phyloP scores from a whole-genome alignment of 768 basidiomycete species.

The Leccinum broughii region DNA sequence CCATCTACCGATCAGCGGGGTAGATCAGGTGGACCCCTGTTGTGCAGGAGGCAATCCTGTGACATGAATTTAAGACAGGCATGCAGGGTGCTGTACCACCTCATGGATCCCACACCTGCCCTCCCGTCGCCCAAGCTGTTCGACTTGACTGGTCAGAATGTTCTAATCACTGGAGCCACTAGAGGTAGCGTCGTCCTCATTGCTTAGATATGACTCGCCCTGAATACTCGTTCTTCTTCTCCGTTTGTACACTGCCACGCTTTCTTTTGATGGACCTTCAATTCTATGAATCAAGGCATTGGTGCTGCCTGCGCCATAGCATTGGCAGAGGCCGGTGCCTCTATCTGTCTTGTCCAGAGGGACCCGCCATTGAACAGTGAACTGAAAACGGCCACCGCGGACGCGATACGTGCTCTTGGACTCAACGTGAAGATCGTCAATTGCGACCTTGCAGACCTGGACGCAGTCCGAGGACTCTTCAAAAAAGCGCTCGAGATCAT shows the following conservation, averaged over 20 bases:
- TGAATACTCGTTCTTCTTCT: conserved; percentile 17
- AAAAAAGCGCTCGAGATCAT: conserved; percentile 47
- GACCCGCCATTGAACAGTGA: conserved; percentile 37
- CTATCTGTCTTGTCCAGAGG: conserved; percentile 50
- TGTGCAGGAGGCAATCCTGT: conserved; percentile 1
- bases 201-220: conserved; percentile 8
- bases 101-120: conserved; percentile 56
- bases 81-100: conserved; percentile 7
- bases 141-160: conserved; percentile 63
- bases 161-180: conserved; percentile 79
- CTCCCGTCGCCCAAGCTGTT: conserved; percentile 59
- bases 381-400: conserved; percentile 36
- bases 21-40: conserved; percentile 19
- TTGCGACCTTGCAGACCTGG: conserved; percentile 57
- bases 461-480: conserved; percentile 50
- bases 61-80: conserved; percentile 24
- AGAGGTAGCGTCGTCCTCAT: conserved; percentile 54
- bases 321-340: conserved; percentile 54
- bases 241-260: conserved; percentile 16
- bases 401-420: conserved; percentile 39
- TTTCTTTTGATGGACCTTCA: conserved; percentile 11
- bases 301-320: conserved; percentile 56
- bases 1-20: conserved; percentile 34
- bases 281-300: conserved; percentile 42
- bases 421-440: conserved; percentile 43